Percentiles rank a stretch among this genome's conserved stretches.
phyloP scores from a whole-genome alignment of 345 rosid species.

The Populus tremula region DNA sequence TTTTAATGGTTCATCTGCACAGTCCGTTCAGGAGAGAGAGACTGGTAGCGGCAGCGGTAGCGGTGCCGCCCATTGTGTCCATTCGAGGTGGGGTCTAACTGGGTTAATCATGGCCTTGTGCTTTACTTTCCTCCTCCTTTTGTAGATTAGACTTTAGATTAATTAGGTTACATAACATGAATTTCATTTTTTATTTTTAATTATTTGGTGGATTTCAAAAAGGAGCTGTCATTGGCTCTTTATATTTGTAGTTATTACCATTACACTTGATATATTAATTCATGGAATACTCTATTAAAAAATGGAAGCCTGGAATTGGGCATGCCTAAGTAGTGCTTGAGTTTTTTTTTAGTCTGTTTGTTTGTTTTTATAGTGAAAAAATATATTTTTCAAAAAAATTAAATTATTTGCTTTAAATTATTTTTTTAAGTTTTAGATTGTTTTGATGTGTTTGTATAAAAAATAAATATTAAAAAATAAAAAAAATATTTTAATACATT shows the following conservation, averaged over 20 bases:
- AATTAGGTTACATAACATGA: not conserved
- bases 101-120: constrained; percentile 38
- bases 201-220: no score
- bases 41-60: not conserved
- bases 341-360: no score
- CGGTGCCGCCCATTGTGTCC: constrained; percentile 25
- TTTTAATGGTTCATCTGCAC: constrained; percentile 40
- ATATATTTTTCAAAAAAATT: no score
- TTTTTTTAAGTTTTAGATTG: no score
- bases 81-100: constrained; percentile 21
- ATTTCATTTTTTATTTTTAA: not conserved
- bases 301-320: not conserved
- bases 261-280: not conserved
- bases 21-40: constrained; percentile 43
- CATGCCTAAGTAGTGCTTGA: not conserved
- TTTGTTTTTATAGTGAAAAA: no score
- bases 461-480: no score
- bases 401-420: no score
- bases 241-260: no score
- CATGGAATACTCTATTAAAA: not conserved
- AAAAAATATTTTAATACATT: no score
- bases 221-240: no score
- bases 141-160: constrained; percentile 17
- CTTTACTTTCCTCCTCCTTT: constrained; percentile 22
- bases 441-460: no score